These are phyloP conservation scores for Symbiodinium natans DNA, from an alignment of 73 alveolate genomes.

Conservation along the genomic window DNA sequence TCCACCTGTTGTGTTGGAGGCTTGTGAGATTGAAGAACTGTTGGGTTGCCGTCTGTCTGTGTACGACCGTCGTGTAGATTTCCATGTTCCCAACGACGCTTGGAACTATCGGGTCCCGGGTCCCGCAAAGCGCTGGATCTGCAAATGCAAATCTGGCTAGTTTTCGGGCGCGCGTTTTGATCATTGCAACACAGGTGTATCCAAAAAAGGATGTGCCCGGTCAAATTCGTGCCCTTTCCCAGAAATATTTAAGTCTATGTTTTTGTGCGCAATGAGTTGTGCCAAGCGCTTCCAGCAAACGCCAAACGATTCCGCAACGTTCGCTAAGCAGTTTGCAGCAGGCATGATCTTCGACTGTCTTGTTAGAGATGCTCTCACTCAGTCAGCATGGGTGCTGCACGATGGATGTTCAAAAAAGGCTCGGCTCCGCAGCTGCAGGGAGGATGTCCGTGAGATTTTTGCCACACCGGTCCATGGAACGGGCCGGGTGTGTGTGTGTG, in stretches of 20 bases:
- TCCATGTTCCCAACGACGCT: not conserved
- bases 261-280: not conserved
- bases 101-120: not conserved
- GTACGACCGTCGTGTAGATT: not conserved
- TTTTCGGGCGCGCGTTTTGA: not conserved
- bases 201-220: not conserved
- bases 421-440: too few species aligned
- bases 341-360: too few species aligned
- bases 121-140: not conserved
- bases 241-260: not conserved
- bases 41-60: not conserved
- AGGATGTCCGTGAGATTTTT: too few species aligned
- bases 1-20: not conserved
- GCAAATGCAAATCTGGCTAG: not conserved
- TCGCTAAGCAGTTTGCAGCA: too few species aligned
- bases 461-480: too few species aligned
- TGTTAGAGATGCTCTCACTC: too few species aligned
- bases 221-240: not conserved
- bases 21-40: not conserved
- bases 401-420: too few species aligned
- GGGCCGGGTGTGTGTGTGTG: too few species aligned
- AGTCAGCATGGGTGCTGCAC: too few species aligned
- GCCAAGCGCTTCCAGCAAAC: not conserved
- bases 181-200: not conserved
- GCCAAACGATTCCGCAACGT: not conserved